A percentile compares a stretch with the other conserved stretches of the same genome.
phyloP scores from a whole-genome alignment of 2,329 filamentous ascomycete genomes.

The Pyrenochaeta sp. region DNA sequence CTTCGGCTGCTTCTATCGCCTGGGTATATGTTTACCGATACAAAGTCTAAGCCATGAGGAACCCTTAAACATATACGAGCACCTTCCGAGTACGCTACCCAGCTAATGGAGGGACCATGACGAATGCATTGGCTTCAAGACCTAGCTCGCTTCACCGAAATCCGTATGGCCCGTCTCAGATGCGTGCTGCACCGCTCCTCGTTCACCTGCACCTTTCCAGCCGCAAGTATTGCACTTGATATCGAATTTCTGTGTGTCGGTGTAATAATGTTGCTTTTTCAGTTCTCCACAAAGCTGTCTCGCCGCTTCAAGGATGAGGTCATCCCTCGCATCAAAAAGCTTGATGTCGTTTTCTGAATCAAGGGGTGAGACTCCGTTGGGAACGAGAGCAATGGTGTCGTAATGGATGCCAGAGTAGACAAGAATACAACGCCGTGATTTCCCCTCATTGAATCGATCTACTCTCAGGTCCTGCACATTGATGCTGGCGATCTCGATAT shows the following conservation, averaged over 20 bases:
- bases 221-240: constrained; percentile 80
- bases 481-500: constrained; percentile 83
- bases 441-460: constrained; percentile 80
- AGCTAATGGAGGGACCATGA: neutral
- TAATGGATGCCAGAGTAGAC: constrained; percentile 95
- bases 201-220: constrained; percentile 73
- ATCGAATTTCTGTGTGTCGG: constrained; percentile 81
- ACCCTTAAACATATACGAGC: neutral
- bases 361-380: constrained; percentile 63
- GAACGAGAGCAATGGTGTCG: constrained; percentile 81
- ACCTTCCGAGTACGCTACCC: neutral
- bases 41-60: neutral
- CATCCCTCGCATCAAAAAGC: constrained; percentile 70
- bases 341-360: constrained; percentile 82
- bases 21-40: neutral
- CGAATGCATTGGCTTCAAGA: neutral
- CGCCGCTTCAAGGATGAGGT: constrained; percentile 67
- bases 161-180: constrained; percentile 60
- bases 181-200: constrained; percentile 69
- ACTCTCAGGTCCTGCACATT: constrained; percentile 76
- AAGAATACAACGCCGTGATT: constrained; percentile 73
- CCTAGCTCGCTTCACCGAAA: constrained; percentile 44
- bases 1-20: neutral
- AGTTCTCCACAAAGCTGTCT: constrained; percentile 64
- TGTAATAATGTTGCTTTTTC: constrained; percentile 81